Percentiles rank a stretch among this genome's conserved stretches.
Evolutionary conservation across 305 asterid species (phyloP).

Genomic region (Fraxinus platypoda): DNA sequence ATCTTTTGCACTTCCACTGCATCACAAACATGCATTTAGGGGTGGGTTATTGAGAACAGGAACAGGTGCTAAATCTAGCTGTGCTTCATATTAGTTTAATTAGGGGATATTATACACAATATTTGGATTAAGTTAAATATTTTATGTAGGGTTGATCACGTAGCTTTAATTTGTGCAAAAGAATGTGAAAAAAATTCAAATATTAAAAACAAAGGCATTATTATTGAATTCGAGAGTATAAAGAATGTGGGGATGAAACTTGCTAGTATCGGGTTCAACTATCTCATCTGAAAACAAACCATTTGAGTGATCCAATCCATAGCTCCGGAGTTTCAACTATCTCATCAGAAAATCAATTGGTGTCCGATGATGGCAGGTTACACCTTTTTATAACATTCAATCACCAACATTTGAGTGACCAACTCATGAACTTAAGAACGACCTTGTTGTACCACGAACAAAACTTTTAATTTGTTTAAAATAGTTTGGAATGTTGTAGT

Average conservation of each 20-base stretch:
- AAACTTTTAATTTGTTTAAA: constrained; percentile 21
- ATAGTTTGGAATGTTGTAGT: constrained; percentile 30
- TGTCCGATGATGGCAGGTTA: background rate
- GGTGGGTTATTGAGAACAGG: constrained; percentile 47
- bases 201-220: background rate
- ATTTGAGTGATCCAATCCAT: background rate
- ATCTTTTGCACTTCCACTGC: background rate
- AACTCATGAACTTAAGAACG: background rate
- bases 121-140: constrained; percentile 16
- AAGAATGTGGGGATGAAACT: background rate
- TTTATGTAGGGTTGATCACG: constrained; percentile 16
- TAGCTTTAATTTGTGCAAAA: constrained; percentile 16
- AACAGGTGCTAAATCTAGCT: constrained; percentile 69
- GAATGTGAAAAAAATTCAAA: background rate
- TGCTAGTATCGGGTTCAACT: background rate
- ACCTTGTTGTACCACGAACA: background rate
- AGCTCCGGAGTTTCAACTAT: background rate
- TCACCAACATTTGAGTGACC: background rate
- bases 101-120: constrained; percentile 15
- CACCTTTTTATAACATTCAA: background rate
- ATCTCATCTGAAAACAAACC: too few relatives aligned
- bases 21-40: background rate
- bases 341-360: background rate
- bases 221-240: background rate
- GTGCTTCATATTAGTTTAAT: constrained; percentile 28